Evolutionary conservation across 345 rosid genomes (phyloP), one percentile per base, ranked within the genome.

Genomic region (Salix brachista): DNA sequence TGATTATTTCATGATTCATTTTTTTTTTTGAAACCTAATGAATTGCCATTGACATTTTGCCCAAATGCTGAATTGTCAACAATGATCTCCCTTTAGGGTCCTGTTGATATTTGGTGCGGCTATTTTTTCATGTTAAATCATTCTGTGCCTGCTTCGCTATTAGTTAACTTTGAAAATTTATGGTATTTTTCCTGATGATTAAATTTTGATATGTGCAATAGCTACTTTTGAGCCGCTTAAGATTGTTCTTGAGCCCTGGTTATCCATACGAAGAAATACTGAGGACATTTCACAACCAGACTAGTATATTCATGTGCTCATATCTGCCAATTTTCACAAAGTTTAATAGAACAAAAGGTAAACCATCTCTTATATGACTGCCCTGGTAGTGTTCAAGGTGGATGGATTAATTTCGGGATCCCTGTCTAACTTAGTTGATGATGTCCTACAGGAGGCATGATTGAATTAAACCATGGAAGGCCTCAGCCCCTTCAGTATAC

Each of bases 401-500:
- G 58, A 39, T 73, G n/a, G 54, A 21, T 41, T 50, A 73, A 56
- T 25, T 56, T 61, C 65, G 69, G 77, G 67, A 72, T 78, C 77
- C 86, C 32, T 61, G 13, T 18, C 5, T 77, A 34, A 13, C 64
- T 69, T 66, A 44, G 75, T 74, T 75, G 32, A 30, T 46, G 67
- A 74, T n/a, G 61, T 79, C 37, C 12, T 52, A 42, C 86, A 96
- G 97, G 97, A 71, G 98, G 98, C 58, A 83, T 96, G 87, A 89
- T 93, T 54, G 86, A 94, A 80, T 81, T 96, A 73, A 96, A 92
- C 86, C 98, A 92, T 72, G 99, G 99, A 78, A 83, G 81, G 64
- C 98, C 97, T n/a, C 99, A 93, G 86, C 99, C 98, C 32, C 91
- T 96, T 69, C 99, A 96, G 74, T 96, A 96, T 79, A 88, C 89